Base-by-base conservation (phyloP, 306 rosid species). In the Hippophae rhamnoides region DNA sequence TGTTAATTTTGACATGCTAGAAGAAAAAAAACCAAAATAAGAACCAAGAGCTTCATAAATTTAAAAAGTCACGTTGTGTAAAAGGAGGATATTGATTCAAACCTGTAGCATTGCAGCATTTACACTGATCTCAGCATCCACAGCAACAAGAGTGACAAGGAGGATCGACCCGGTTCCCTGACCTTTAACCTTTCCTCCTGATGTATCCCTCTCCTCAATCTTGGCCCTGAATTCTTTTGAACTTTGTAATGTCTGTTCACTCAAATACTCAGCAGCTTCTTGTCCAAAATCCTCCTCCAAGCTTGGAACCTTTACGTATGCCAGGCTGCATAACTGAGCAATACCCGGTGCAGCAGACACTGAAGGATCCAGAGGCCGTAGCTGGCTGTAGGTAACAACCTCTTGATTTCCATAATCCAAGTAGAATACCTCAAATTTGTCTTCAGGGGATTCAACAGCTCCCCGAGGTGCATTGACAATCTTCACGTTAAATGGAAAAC, bases 391-490 rank as follows among this genome's bases (percentile, higher is more conserved):
- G 42, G 86, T 57, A 63, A 92, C 88, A 56, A 64, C 77, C 66
- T 88, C 99, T 88, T 92, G 97, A 65, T 92, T 92, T 70, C 99
- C 99, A 64, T 82, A 92, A 59, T 92, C 99, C 13, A 92, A 73
- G 74, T 92, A 92, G 73, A 92, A 88, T 42, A 92, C 99, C 71
- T 92, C 99, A 13, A 88, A 92, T 58, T 58, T 58, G 76, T 92
- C 97, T 31, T 71, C 70, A 0, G 85, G 73, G 50, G 99, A 92
- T 77, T 82, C 84, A 52, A 86, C 97, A 8, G 85, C 78, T 79
- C 93, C 98, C 50, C 94, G 93, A 63, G 99, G 97, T 26, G 76
- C 72, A 69, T 82, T 88, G 63, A 88, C 95, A 72, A 92, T 81
- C 99, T 92, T 42, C 54, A 66, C 41, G 56, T 62, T 62, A 74